These are phyloP conservation scores for Mycena indigotica DNA, from an alignment of 768 basidiomycete species.

Conservation along the genomic window DNA sequence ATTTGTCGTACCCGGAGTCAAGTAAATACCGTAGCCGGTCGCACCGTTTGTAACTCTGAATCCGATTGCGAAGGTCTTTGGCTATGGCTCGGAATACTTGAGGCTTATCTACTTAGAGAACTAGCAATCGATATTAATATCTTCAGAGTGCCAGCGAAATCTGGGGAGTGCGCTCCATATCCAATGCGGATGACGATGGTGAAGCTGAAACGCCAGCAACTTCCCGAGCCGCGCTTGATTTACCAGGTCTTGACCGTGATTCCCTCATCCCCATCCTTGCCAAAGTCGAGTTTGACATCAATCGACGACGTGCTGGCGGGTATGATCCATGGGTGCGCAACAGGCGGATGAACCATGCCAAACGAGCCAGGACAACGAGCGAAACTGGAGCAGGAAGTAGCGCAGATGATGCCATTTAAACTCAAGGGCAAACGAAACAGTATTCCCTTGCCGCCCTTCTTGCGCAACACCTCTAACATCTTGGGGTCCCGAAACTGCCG, in stretches of 20 bases:
- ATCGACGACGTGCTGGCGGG: slow-evolving; percentile 77
- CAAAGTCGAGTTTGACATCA: slow-evolving; percentile 95
- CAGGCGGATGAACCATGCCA: slow-evolving; percentile 60
- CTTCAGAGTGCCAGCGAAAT: no score
- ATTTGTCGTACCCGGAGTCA: no score
- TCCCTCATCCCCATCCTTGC: slow-evolving; percentile 83
- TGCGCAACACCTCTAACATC: slow-evolving; percentile 3
- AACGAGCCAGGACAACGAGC: slow-evolving; percentile 34
- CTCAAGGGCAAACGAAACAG: background rate
- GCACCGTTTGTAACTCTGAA: no score
- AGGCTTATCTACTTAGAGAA: no score
- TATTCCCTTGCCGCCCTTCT: background rate
- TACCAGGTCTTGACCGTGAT: slow-evolving; percentile 65
- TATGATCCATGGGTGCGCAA: slow-evolving; percentile 80
- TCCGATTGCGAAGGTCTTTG: no score
- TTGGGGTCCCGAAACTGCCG: slow-evolving; percentile 1
- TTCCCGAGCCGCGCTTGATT: slow-evolving; percentile 50
- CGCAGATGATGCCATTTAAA: slow-evolving; percentile 24
- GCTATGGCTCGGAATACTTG: no score
- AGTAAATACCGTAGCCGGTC: no score
- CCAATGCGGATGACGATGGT: slow-evolving; percentile 37
- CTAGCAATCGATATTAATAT: no score
- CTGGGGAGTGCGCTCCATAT: slow-evolving; percentile 42
- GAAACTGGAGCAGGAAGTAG: slow-evolving; percentile 24
- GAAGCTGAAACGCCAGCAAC: slow-evolving; percentile 35